Base-by-base conservation (phyloP, 2,329 filamentous ascomycete genomes). In the Penicillium olsonii region DNA sequence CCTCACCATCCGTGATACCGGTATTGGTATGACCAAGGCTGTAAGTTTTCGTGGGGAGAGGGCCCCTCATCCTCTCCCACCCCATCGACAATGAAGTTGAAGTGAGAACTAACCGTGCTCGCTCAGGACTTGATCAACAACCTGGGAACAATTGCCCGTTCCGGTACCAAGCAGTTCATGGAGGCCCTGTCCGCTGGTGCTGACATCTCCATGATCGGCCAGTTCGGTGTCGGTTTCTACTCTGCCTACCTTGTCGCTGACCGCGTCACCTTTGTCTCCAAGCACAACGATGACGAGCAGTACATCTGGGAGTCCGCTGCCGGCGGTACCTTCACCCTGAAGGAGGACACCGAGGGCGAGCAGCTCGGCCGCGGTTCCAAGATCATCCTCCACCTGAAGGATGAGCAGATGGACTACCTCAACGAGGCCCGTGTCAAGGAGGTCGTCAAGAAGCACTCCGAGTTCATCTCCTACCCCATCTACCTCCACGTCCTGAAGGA, bases 221-320 rank as follows among this genome's bases (percentile, higher is more conserved):
- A 99, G 82, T 99, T 99, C 77, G 94, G 94, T 95, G 94, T 99
- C 69, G 94, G 94, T 88, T 99, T 99, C 90, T 99, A 99, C 87
- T 97, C 94, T 56, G 94, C 94, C 72, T 99, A 99, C 85, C 91
- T 99, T 53, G 94, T 99, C 65, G 94, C 94, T 75, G 94, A 99
- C 84, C 86, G 85, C 68, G 94, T 99, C 67, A 91, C 87, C 63
- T 92, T 99, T 74, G 71, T 96, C 76, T 97, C 94, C 69, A 99
- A 97, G 86, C 83, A 96, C 89, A 99, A 99, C 75, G 94, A 99
- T 78, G 94, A 99, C 70, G 94, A 99, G 84, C 94, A 99, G 83
- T 99, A 99, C 85, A 81, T 96, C 77, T 99, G 94, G 94, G 91
- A 97, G 84, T 99, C 94, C 39, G 88, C 85, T 70, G 94, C 94